Conservation (phyloP, 1,284 basidiomycete species). For the Microbotryum lychnidis-dioicae region DNA sequence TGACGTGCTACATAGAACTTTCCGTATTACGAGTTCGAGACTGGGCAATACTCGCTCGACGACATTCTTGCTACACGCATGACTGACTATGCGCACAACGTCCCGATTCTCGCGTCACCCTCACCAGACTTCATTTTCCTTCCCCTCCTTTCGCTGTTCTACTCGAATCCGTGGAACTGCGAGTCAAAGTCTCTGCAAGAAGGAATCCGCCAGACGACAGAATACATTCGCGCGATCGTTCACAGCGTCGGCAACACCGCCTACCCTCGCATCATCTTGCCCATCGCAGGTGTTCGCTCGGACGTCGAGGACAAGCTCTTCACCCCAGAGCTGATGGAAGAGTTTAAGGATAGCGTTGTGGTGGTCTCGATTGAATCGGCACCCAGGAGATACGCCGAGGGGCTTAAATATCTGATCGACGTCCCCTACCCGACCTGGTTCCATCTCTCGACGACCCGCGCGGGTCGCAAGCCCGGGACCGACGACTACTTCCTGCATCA, state of each 20-base stretch:
- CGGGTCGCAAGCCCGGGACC: constrained; percentile 13
- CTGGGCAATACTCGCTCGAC: constrained; percentile 29
- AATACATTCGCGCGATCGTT: constrained; percentile 24
- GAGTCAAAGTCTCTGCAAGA: constrained; percentile 10
- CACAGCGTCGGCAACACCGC: constrained; percentile 16
- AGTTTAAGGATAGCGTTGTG: constrained; percentile 25
- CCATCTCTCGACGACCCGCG: constrained; percentile 20
- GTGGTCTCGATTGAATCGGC: constrained; percentile 31
- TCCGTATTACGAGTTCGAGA: constrained; percentile 25
- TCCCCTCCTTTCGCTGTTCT: constrained; percentile 23
- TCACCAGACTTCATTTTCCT: constrained; percentile 31
- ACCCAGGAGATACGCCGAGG: constrained; percentile 18
- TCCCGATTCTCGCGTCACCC: constrained; percentile 19
- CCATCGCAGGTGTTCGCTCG: constrained; percentile 22
- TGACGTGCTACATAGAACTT: constrained; percentile 6
- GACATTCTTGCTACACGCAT: constrained; percentile 27
- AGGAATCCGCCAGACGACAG: constrained; percentile 20
- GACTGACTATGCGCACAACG: constrained; percentile 16
- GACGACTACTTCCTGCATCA: constrained; percentile 19
- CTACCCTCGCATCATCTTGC: constrained; percentile 27
- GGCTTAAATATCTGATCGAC: constrained; percentile 28
- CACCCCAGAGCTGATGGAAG: constrained; percentile 26
- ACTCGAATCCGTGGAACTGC: constrained; percentile 29
- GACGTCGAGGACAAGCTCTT: constrained; percentile 21
- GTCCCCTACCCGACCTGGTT: constrained; percentile 30